A percentile compares a stretch with the other conserved stretches of the same genome.
These are phyloP conservation scores for Apiospora pterosperma DNA, from an alignment of 2,329 filamentous ascomycete genomes.

Conservation along the genomic window DNA sequence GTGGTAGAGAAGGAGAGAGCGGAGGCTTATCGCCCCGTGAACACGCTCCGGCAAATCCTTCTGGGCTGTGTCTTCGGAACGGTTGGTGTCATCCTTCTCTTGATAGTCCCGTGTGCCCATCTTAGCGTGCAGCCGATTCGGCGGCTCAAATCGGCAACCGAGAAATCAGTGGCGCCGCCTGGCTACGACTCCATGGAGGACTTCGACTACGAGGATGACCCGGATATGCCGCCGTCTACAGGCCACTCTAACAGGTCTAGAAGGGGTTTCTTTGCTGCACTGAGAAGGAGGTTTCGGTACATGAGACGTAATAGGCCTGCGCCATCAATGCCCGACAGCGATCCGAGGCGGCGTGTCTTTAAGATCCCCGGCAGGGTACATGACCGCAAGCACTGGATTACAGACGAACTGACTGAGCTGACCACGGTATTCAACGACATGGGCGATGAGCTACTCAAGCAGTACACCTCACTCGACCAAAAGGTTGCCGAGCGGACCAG, in stretches of 20 bases:
- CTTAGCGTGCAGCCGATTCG: slow-evolving; percentile 78
- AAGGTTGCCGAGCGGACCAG: slow-evolving; percentile 79
- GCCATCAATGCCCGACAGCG: slow-evolving; percentile 31
- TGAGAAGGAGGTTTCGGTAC: slow-evolving; percentile 25
- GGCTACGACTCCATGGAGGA: slow-evolving; percentile 48
- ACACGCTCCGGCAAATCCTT: slow-evolving; percentile 73
- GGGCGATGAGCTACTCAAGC: slow-evolving; percentile 84
- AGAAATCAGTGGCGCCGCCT: slow-evolving; percentile 66
- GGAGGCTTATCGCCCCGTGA: slow-evolving; percentile 76
- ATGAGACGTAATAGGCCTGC: slow-evolving; percentile 29
- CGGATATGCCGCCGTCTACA: slow-evolving; percentile 25
- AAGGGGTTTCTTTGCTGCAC: slow-evolving; percentile 35
- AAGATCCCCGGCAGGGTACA: slow-evolving; percentile 83
- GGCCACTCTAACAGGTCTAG: slow-evolving; percentile 33
- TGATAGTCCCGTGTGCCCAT: slow-evolving; percentile 78
- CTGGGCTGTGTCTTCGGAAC: slow-evolving; percentile 84
- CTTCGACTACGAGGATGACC: slow-evolving; percentile 43
- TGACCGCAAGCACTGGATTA: slow-evolving; percentile 69
- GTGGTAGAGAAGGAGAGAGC: slow-evolving; percentile 70
- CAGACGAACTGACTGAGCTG: slow-evolving; percentile 82
- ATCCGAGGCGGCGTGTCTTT: slow-evolving; percentile 56
- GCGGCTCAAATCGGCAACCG: slow-evolving; percentile 70
- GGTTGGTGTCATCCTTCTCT: slow-evolving; percentile 65
- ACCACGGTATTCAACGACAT: slow-evolving; percentile 89
- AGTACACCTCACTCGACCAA: slow-evolving; percentile 81